Evolutionary conservation across 805 yeast genomes (phyloP).

Genomic region (Ogataea pignaliae): DNA sequence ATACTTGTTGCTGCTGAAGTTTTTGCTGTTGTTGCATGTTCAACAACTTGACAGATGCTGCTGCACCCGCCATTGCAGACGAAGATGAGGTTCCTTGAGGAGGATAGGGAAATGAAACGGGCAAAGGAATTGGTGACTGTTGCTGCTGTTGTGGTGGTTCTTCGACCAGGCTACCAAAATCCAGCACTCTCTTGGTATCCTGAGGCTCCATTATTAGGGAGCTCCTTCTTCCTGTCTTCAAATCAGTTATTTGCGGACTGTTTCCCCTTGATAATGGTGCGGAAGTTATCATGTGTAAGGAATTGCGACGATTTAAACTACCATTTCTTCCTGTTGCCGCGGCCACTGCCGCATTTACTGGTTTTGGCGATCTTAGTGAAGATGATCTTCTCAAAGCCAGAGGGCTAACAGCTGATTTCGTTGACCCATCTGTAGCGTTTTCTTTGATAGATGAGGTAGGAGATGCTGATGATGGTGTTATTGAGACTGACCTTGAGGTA

Average conservation of each 20-base stretch:
- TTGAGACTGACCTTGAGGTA: slow-evolving; percentile 1
- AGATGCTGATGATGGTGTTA: slow-evolving; percentile 1
- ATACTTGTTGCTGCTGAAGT: slow-evolving; percentile 1
- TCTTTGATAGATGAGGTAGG: slow-evolving; percentile 13
- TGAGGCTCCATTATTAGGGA: slow-evolving; percentile 15
- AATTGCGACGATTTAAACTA: slow-evolving; percentile 3
- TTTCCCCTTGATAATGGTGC: slow-evolving; percentile 1
- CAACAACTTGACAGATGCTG: slow-evolving; percentile 20
- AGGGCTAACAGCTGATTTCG: neutral
- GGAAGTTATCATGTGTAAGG: neutral
- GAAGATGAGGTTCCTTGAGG: slow-evolving; percentile 6
- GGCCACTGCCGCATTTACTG: neutral
- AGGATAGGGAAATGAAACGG: slow-evolving; percentile 8
- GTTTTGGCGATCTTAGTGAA: slow-evolving; percentile 2
- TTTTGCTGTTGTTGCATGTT: neutral
- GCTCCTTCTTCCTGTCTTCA: slow-evolving; percentile 4
- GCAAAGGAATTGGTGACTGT: slow-evolving; percentile 6
- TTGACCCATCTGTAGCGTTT: slow-evolving; percentile 3
- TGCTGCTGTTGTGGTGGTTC: neutral
- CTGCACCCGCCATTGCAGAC: slow-evolving; percentile 23
- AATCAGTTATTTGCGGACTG: slow-evolving; percentile 3
- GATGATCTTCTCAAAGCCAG: slow-evolving; percentile 6
- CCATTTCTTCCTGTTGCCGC: slow-evolving; percentile 2
- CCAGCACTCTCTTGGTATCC: slow-evolving; percentile 5
- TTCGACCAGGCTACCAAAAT: neutral